Percentiles rank a stretch among this genome's conserved stretches.
These are phyloP conservation scores for Aspergillus sojae DNA, from an alignment of 2,329 filamentous ascomycete genomes.

Conservation along the genomic window DNA sequence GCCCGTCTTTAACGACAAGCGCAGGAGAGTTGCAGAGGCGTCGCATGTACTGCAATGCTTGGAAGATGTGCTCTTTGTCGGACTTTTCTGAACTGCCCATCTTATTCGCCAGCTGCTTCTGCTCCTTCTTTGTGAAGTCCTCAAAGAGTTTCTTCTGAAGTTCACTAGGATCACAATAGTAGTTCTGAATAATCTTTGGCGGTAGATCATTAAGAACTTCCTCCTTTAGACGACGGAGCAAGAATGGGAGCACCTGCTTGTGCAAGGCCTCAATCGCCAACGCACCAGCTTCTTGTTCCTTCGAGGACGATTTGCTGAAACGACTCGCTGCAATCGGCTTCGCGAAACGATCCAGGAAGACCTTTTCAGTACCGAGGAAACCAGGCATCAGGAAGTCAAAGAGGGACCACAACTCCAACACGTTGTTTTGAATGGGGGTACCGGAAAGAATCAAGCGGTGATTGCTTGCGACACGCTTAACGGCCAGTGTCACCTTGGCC, in stretches of 20 bases:
- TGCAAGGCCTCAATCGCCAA: conserved; percentile 97
- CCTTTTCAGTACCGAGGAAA: conserved; percentile 92
- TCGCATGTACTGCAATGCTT: conserved; percentile 98
- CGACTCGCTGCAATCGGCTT: conserved; percentile 94
- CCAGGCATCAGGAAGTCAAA: conserved; percentile 99
- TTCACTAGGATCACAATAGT: conserved; percentile 97
- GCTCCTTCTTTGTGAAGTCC: conserved; percentile 92
- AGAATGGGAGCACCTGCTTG: conserved; percentile 95
- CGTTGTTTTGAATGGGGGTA: conserved; percentile 97
- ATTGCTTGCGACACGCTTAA: conserved; percentile 87
- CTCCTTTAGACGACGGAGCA: conserved; percentile 93
- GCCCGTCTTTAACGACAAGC: conserved; percentile 91
- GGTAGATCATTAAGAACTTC: conserved; percentile 95
- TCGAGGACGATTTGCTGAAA: conserved; percentile 95
- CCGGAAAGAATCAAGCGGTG: conserved; percentile 95
- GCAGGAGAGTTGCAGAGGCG: conserved; percentile 98
- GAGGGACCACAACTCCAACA: conserved; percentile 93
- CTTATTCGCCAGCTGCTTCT: conserved; percentile 82
- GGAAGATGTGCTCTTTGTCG: conserved; percentile 98
- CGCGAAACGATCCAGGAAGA: conserved; percentile 93
- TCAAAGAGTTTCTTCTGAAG: conserved; percentile 94
- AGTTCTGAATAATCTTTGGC: conserved; percentile 98
- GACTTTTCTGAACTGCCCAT: conserved; percentile 85
- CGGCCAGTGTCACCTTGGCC: conserved; percentile 90
- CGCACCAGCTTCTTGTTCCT: conserved; percentile 95